Evolutionary conservation across 2,329 filamentous ascomycete genomes (phyloP), one percentile per base, ranked within the genome.

Genomic region (Neurospora crassa): DNA sequence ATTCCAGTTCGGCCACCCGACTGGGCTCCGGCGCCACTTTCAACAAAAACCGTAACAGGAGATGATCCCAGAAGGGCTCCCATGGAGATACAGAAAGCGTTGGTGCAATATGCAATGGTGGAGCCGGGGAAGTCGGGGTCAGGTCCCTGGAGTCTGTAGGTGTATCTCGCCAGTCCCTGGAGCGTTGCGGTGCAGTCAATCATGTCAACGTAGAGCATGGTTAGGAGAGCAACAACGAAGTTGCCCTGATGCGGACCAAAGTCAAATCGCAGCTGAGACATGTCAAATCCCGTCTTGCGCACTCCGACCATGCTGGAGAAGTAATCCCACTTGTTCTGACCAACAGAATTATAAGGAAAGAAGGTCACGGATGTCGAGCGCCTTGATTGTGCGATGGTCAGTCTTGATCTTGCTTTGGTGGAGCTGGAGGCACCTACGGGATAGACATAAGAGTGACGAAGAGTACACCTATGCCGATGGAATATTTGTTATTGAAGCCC

Each of bases 91-190:
- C 89, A 90, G 16, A 89, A 80, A 1, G 91, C 91, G 74, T 94
- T 91, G 3, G 87, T 88, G 75, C 87, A 91, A 79, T 93, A 94
- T 1, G 94, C 94, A 41, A 95, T 82, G 0, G 93, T 93, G 2
- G 92, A 94, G 53, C 93, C 90, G 69, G 94, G 92, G 74, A 97
- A 97, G 78, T 96, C 93, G n/a, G 90, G 69, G 2, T 91, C 88
- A 67, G 87, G 84, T 20, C 74, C 72, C 3, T 75, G 86, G 80
- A 77, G 90, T 85, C 75, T 91, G 75, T 76, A 76, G 73, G 88
- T 90, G 81, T 93, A 93, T 29, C 90, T 89, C 1, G 91, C 91
- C 91, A 94, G 93, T n/a, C 90, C 91, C 81, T 93, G 93, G 45
- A 93, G 82, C 0, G 91, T 93, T 59, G 91, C 91, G 0, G 91